Base-by-base conservation (phyloP, 2,329 filamentous ascomycete genomes). In the Hyphodiscus sp. region DNA sequence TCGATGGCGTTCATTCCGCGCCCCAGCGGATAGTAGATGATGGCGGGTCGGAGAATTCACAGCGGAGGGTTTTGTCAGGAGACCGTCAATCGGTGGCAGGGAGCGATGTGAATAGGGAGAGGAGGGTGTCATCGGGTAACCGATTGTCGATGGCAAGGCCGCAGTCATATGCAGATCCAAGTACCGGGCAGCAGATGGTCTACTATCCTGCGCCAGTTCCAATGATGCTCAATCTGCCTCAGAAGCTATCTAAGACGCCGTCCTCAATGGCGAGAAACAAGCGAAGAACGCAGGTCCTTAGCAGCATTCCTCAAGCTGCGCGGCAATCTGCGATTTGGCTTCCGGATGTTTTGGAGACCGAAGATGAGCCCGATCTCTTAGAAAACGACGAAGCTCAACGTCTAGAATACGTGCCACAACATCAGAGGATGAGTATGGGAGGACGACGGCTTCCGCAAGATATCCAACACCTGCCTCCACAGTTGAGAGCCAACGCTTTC, bases 201-300 rank as follows among this genome's bases (percentile, higher is more conserved):
- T 97, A 86, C 71, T 99, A 99, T 68, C 94, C 94, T 15, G 94
- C 94, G 2, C 91, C 90, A 1, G 94, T 99, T 2, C 94, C 94
- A 2, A 85, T 87, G 58, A 91, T 95, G 85, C 78, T 99, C 53
- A 97, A 96, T 63, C 74, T 99, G 13, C 94, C 94, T 0, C 90
- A 91, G 45, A 88, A 90, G 63, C 74, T 97, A 49, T 95, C 91
- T 1, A 88, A 85, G 63, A 79, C 83, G 50, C 83, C 86, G 9
- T 80, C 86, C 50, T 73, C 80, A 2, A 72, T 77, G 10, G 77
- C 83, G 5, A 79, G 84, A 52, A 85, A 90, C 52, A 80, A 84
- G 61, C 81, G 89, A 51, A 83, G 87, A 20, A 88, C 89, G 1
- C 85, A 94, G 63, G 73, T 92, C 7, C 70, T 95, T 45, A 82